Percentiles rank a stretch among this genome's conserved stretches.
Conservation (phyloP, 257 asterid genomes). For the Echium plantagineum region DNA sequence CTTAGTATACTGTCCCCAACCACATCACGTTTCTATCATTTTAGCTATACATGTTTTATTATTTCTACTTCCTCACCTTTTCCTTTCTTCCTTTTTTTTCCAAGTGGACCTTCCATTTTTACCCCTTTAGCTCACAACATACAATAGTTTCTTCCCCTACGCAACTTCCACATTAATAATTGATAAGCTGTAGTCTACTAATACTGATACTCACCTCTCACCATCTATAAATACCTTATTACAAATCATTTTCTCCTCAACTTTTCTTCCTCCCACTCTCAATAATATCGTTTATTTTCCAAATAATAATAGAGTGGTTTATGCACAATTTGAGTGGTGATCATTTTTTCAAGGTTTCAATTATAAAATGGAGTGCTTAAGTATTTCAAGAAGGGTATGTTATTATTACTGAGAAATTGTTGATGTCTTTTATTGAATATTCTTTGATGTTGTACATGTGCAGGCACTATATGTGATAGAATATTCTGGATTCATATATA, state of each 20-base stretch:
- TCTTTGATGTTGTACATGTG: not conserved
- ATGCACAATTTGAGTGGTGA: not conserved
- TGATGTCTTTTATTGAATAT: not conserved
- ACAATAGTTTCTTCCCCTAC: not conserved
- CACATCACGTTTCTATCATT: too few relatives aligned
- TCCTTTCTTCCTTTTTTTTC: not conserved
- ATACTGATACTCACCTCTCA: not conserved
- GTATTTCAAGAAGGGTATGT: not conserved
- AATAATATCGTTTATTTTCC: too few relatives aligned
- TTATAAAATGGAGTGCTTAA: not conserved
- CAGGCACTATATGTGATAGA: too few relatives aligned
- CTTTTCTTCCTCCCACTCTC: not conserved
- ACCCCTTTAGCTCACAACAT: not conserved
- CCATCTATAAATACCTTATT: not conserved
- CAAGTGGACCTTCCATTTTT: not conserved
- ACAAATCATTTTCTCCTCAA: not conserved
- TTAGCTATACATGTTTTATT: too few relatives aligned
- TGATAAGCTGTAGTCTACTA: not conserved
- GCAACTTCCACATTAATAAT: not conserved
- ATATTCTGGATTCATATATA: too few relatives aligned
- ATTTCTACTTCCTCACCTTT: not conserved
- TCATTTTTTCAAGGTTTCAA: too few relatives aligned
- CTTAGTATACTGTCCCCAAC: too few relatives aligned
- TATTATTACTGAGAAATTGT: not conserved
- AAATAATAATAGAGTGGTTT: not conserved